Percentiles rank a stretch among this genome's conserved stretches.
Conservation (phyloP, 2,329 filamentous ascomycete genomes). For the Colletotrichum tofieldiae region DNA sequence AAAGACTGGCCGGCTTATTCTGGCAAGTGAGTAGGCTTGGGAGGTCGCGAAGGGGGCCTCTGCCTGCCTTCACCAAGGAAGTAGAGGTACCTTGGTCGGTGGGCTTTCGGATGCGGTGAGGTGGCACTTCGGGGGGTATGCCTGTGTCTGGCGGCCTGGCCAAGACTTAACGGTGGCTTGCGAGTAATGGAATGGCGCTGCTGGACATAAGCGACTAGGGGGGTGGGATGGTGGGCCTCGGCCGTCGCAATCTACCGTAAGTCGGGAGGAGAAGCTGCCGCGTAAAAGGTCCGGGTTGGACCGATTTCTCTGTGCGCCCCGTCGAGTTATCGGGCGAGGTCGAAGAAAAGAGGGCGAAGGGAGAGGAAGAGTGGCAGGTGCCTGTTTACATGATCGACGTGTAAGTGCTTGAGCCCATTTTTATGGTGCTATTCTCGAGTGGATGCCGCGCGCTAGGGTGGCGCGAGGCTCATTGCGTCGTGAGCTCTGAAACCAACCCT, state of each 20-base stretch:
- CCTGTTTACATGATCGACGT: constrained; percentile 28
- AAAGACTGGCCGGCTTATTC: constrained; percentile 49
- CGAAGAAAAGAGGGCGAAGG: constrained; percentile 3
- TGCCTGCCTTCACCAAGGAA: constrained; percentile 23
- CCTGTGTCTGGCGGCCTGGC: constrained; percentile 38
- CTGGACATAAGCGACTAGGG: constrained; percentile 43
- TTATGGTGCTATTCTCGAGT: constrained; percentile 35
- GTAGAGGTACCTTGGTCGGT: constrained; percentile 39
- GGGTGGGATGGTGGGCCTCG: constrained; percentile 39
- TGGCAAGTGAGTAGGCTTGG: constrained; percentile 48
- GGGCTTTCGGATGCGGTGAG: constrained; percentile 34
- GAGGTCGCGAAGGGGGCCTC: constrained; percentile 33
- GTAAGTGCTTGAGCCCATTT: constrained; percentile 30
- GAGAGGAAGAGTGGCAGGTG: background rate
- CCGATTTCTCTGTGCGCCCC: constrained; percentile 16
- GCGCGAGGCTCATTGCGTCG: constrained; percentile 37
- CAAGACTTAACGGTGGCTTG: constrained; percentile 42
- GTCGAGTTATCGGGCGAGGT: background rate
- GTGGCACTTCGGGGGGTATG: constrained; percentile 43
- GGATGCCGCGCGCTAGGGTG: constrained; percentile 41
- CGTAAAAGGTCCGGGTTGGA: constrained; percentile 29
- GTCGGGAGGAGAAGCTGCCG: constrained; percentile 34
- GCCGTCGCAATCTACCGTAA: constrained; percentile 40
- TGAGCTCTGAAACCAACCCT: constrained; percentile 39
- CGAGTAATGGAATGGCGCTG: constrained; percentile 43